Percentiles rank a stretch among this genome's conserved stretches.
Conservation (phyloP, 2,329 filamentous ascomycete genomes). For the Colletotrichum cordylinicola region DNA sequence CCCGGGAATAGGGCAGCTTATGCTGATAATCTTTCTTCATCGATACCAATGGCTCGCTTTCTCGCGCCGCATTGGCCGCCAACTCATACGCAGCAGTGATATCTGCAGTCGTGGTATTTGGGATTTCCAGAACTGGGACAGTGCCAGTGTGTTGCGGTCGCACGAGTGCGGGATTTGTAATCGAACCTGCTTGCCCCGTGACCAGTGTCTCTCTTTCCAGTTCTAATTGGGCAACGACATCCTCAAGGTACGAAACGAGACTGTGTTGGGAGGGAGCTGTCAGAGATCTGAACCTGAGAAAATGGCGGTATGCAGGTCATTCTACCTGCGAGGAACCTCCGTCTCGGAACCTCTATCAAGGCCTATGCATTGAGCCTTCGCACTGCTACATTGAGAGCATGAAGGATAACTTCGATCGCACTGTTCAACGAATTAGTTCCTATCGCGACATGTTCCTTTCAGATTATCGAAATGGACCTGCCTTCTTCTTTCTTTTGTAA, state of each 20-base stretch:
- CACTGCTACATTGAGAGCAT: neutral
- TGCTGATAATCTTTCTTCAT: neutral
- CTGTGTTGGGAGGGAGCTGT: neutral
- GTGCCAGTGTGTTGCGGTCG: neutral
- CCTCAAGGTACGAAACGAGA: neutral
- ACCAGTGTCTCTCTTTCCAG: neutral
- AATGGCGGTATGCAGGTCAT: neutral
- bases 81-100: neutral
- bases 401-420: neutral
- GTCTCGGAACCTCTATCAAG: neutral
- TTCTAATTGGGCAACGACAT: neutral
- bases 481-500: neutral
- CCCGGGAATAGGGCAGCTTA: neutral
- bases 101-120: neutral
- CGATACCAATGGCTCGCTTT: neutral
- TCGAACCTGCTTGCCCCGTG: neutral
- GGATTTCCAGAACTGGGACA: neutral
- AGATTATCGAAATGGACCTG: neutral
- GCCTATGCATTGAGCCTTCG: neutral
- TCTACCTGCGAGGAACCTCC: neutral
- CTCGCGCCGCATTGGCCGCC: neutral
- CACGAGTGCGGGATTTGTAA: neutral
- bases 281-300: neutral
- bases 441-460: neutral
- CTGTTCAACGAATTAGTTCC: neutral